Evolutionary conservation across 75 land plant genomes (phyloP).

Genomic region (Pseudotsuga menziesii): DNA sequence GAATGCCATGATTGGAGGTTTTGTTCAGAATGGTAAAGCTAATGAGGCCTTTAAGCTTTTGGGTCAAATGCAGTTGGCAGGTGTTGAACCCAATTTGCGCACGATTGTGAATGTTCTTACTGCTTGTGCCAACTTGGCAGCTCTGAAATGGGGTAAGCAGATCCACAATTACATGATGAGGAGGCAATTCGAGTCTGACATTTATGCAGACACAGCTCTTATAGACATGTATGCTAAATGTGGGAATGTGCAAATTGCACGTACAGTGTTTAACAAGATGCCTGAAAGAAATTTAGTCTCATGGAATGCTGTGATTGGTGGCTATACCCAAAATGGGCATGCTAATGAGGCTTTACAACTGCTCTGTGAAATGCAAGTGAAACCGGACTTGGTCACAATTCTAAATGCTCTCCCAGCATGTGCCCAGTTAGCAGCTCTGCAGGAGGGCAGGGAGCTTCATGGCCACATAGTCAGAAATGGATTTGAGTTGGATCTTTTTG

Average conservation of each 20-base stretch:
- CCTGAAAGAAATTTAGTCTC: slow-evolving; percentile 34
- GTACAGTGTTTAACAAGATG: slow-evolving; percentile 33
- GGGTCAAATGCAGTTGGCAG: not conserved
- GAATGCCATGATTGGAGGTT: slow-evolving; percentile 39
- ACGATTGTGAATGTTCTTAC: not conserved
- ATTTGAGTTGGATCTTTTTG: not conserved
- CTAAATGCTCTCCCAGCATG: not conserved
- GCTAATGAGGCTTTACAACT: not conserved
- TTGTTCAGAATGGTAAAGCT: not conserved
- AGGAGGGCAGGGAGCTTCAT: not conserved
- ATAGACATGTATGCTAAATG: slow-evolving; percentile 64
- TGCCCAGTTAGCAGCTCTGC: not conserved
- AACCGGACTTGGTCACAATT: not conserved
- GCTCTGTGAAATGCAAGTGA: not conserved
- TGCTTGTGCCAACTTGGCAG: slow-evolving; percentile 47
- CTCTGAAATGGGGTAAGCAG: slow-evolving; percentile 40
- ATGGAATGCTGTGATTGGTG: slow-evolving; percentile 60
- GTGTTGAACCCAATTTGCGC: not conserved
- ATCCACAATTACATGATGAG: slow-evolving; percentile 36
- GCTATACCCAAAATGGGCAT: slow-evolving; percentile 1
- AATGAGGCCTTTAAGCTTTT: not conserved
- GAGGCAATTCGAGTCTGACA: slow-evolving; percentile 12
- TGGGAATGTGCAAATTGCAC: slow-evolving; percentile 36
- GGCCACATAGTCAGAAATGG: not conserved
- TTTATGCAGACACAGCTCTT: slow-evolving; percentile 21